These are phyloP conservation scores for Cardamine chenopodiifolia DNA, from an alignment of 345 rosid species.

Conservation along the genomic window DNA sequence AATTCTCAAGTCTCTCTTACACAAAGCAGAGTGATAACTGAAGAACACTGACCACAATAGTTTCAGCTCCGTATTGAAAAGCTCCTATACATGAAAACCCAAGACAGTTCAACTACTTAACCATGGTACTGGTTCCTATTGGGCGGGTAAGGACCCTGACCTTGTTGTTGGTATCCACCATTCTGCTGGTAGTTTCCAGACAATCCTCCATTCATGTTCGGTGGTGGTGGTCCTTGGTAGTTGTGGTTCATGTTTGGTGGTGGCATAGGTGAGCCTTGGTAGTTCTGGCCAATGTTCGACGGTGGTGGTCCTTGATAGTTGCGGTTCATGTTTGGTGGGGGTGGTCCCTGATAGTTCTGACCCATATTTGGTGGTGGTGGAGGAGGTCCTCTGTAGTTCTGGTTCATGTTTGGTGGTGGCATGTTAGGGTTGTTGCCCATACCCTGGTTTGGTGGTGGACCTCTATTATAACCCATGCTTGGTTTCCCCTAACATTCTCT, in stretches of 20 bases:
- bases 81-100: conserved; percentile 4
- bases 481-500: conserved; percentile 49
- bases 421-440: neutral
- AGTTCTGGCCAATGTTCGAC: neutral
- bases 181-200: too few species aligned
- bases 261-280: too few species aligned
- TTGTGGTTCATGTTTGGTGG: too few species aligned
- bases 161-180: too few species aligned
- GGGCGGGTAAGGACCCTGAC: conserved; percentile 9
- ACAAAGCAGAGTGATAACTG: neutral
- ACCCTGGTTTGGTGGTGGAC: conserved; percentile 43
- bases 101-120: conserved; percentile 31
- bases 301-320: neutral
- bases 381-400: neutral
- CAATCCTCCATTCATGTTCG: too few species aligned
- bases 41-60: neutral
- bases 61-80: neutral
- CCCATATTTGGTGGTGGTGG: neutral
- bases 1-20: neutral
- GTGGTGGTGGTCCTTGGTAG: too few species aligned
- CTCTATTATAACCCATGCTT: conserved; percentile 24
- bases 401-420: neutral
- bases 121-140: neutral
- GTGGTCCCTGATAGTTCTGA: neutral
- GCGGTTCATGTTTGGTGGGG: neutral